Base-by-base conservation (phyloP, 2,329 filamentous ascomycete species). In the Aspergillus sp. region DNA sequence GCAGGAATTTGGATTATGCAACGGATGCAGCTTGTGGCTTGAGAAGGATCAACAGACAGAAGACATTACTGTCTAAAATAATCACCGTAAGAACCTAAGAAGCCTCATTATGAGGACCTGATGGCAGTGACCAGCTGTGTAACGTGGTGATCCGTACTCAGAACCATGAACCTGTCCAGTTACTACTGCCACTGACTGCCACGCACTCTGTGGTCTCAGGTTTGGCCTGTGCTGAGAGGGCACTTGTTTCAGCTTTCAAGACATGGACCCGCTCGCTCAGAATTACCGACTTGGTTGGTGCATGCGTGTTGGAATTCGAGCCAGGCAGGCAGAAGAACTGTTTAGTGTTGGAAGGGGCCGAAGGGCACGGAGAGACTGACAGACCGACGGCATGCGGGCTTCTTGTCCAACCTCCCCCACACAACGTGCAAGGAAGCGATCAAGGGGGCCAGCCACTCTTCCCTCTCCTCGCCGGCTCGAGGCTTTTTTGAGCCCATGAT, bases 181-280 rank as follows among this genome's bases (percentile, higher is more conserved):
- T 30, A 30, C 26, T 30, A 30, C 26, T 30, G 26, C 26, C 26
- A 30, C 26, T 30, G 26, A 30, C 53, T 47, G 57, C 57, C 54
- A 59, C 49, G 57, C 57, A 53, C 50, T 39, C 26, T 11, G 9
- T 30, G 26, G 9, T 30, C 26, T 30, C 26, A 30, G 26, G 26
- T 30, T 30, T 30, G 26, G 26, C 9, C 26, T 30, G 26, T 11
- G 9, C 9, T 30, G 26, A 26, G 13, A 11, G 20, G 32, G 36
- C 51, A 17, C 44, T 58, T 56, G 59, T 61, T 61, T 61, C 58
- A 61, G 36, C 17, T 44, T 26, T n/a, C 22, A 17, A 48, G 45
- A 13, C 30, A 48, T 34, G 54, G 57, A 56, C 22, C 52, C 45
- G 41, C 55, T 62, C 53, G 57, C 53, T 36, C 52, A 48, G 53